Base-by-base conservation (phyloP, 768 basidiomycete genomes). In the Phanerodontia chrysosporium region DNA sequence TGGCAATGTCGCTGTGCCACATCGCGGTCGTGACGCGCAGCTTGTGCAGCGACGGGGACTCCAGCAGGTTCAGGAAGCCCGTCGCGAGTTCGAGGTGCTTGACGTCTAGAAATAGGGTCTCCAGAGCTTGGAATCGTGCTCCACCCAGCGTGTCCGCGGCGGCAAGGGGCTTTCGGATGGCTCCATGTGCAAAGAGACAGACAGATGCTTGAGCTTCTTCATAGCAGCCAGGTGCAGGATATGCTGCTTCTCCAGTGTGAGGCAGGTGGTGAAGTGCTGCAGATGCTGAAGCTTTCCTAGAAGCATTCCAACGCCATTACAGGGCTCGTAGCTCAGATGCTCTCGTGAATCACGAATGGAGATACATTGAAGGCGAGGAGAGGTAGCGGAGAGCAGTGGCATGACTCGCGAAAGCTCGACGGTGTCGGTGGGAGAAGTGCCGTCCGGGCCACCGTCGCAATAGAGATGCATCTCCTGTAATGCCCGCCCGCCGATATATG, bases 21-120 rank as follows among this genome's bases (percentile, higher is more conserved):
- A 46, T 59, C 2, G 42, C 42, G 1, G 29, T 35, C 3, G 51
- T 29, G n/a, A 59, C 28, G 16, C 58, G 51, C 9, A 59, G 44
- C 36, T 35, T 53, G 18, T 28, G 39, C 32, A 59, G 25, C 18
- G 42, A 28, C 6, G 22, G 48, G 16, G 58, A n/a, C 6, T 46
- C 51, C 2, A 54, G 58, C 13, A 46, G 14, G 10, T 21, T 22
- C 13, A 59, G 14, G 36, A 44, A 59, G 21, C 39, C 36, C 24
- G 58, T 59, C 7, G 51, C 51, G 24, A 53, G 58, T 8, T 45
- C 51, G 39, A 59, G 21, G 9, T 59, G 58, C 9, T 28, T 49
- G 44, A 54, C 51, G 27, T 59, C 51, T 13, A 59, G 58, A 5
- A 54, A 22, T 3, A 59, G 32, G 5, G 58, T 48, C 24, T 54